These are phyloP conservation scores for Botryobasidium botryosum DNA, from an alignment of 768 basidiomycete species.

Conservation along the genomic window DNA sequence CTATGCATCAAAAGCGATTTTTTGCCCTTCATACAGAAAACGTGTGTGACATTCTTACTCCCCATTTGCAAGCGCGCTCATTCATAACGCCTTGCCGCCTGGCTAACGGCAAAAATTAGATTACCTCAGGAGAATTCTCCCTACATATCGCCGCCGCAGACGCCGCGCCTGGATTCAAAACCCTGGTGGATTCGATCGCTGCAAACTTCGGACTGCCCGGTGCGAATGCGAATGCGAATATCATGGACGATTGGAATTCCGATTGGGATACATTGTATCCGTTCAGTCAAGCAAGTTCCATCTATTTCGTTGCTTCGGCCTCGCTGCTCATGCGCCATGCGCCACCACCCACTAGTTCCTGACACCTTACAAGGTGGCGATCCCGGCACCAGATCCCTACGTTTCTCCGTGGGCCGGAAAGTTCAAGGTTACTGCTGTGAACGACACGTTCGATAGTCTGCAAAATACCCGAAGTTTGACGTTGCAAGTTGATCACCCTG, in stretches of 20 bases:
- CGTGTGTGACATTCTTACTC: slow-evolving; percentile 28
- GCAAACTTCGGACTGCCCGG: slow-evolving; percentile 34
- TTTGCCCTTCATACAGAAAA: slow-evolving; percentile 78
- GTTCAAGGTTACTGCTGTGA: slow-evolving; percentile 33
- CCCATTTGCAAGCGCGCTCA: background rate
- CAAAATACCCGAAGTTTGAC: slow-evolving; percentile 55
- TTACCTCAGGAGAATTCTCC: slow-evolving; percentile 52
- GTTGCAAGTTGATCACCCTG: slow-evolving; percentile 56
- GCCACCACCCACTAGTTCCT: slow-evolving; percentile 42
- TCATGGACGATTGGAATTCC: slow-evolving; percentile 58
- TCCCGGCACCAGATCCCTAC: slow-evolving; percentile 33
- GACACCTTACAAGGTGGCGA: slow-evolving; percentile 60
- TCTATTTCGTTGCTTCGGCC: background rate
- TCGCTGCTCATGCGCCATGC: background rate
- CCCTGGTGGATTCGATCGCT: slow-evolving; percentile 45
- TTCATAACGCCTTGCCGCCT: background rate
- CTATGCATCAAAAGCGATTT: slow-evolving; percentile 71
- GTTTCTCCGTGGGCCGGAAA: slow-evolving; percentile 31
- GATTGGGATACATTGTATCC: slow-evolving; percentile 85
- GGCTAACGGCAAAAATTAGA: slow-evolving; percentile 24
- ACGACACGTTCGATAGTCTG: slow-evolving; percentile 35
- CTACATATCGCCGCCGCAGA: slow-evolving; percentile 74
- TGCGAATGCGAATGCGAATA: slow-evolving; percentile 27
- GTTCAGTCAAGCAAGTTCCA: slow-evolving; percentile 43
- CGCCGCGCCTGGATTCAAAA: slow-evolving; percentile 55